These are phyloP conservation scores for Coemansia sp. DNA, from an alignment of 192 early-diverging fungal genomes.

Conservation along the genomic window DNA sequence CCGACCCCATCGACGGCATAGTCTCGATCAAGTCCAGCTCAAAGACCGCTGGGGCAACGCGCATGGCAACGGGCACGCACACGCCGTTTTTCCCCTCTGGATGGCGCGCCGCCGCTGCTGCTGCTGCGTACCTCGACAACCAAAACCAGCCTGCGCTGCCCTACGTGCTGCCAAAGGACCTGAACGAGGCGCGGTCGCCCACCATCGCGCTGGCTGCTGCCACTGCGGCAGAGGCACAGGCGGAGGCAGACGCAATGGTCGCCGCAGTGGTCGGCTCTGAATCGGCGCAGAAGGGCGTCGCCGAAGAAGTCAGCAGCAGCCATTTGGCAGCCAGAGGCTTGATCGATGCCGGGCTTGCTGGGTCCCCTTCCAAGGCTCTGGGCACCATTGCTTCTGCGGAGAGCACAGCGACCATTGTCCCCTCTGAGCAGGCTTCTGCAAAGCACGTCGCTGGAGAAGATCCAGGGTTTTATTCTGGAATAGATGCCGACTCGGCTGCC, in stretches of 20 bases:
- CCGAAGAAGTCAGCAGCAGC: neutral
- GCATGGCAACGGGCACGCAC: conserved; percentile 37
- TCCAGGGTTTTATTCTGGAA: neutral
- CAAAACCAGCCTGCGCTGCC: conserved; percentile 15
- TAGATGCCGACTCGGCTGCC: neutral
- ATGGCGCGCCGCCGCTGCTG: conserved; percentile 36
- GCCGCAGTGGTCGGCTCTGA: neutral
- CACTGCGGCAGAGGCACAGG: conserved; percentile 6
- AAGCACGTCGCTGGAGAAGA: neutral
- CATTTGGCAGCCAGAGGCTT: neutral
- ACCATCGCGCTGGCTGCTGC: conserved; percentile 22
- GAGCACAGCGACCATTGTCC: neutral
- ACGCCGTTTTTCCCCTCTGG: conserved; percentile 33
- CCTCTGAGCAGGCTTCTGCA: neutral
- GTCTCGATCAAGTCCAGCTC: conserved; percentile 47
- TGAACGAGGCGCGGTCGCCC: conserved; percentile 39
- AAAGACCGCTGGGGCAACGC: conserved; percentile 9
- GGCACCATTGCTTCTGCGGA: neutral
- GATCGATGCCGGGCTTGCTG: neutral
- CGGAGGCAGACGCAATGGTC: neutral
- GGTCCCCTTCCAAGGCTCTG: neutral
- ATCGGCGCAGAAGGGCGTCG: neutral
- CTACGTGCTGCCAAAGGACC: conserved; percentile 43
- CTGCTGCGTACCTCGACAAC: conserved; percentile 36
- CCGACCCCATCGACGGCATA: conserved; percentile 52